Conservation (phyloP, 139 green algal genomes). For the Micractinium conductrix region DNA sequence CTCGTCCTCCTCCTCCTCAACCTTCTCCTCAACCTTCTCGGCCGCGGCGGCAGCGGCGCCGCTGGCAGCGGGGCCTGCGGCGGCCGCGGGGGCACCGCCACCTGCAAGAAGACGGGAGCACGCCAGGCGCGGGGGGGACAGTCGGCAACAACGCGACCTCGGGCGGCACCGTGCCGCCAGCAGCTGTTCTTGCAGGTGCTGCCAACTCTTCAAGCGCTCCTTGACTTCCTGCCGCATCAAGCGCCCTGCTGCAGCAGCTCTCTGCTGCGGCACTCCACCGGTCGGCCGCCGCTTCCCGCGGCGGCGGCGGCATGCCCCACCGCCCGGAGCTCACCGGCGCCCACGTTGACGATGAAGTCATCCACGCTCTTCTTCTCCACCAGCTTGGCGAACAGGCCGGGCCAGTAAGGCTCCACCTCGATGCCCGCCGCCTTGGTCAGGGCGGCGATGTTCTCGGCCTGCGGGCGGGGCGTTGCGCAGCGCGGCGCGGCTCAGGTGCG, state of each 20-base stretch:
- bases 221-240: no score
- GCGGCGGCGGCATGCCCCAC: background rate
- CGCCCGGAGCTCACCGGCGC: constrained; percentile 70
- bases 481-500: background rate
- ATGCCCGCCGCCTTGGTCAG: constrained; percentile 91
- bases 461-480: constrained; percentile 2
- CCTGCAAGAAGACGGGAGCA: no score
- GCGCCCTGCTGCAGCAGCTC: background rate
- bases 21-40: constrained; percentile 84
- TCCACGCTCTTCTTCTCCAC: constrained; percentile 93
- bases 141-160: no score
- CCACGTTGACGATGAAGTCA: constrained; percentile 98
- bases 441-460: constrained; percentile 94
- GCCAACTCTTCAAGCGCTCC: no score
- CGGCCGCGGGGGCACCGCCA: constrained; percentile 69
- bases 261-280: background rate
- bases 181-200: no score
- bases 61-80: constrained; percentile 56
- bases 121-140: no score
- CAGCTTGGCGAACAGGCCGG: constrained; percentile 96
- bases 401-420: constrained; percentile 97
- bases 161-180: no score
- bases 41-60: constrained; percentile 66
- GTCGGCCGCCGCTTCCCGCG: background rate
- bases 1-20: constrained; percentile 86